Evolutionary conservation across 768 basidiomycete genomes (phyloP).

Genomic region (Psilocybe subaeruginosa): DNA sequence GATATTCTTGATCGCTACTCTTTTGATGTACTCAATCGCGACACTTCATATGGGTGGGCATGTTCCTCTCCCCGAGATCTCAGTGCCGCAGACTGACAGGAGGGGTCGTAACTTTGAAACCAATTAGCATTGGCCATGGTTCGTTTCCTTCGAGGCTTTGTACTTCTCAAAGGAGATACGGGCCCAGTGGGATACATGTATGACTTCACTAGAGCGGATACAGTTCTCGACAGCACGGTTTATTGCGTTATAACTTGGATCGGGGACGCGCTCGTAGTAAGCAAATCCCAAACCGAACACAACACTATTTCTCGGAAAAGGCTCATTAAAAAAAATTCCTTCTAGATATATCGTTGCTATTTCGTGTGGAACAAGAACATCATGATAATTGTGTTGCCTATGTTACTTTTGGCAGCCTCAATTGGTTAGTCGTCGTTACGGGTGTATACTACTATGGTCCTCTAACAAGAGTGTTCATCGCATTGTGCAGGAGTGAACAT

Average conservation of each 20-base stretch:
- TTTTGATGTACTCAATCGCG: background rate
- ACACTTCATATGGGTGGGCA: background rate
- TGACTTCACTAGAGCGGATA: conserved; percentile 27
- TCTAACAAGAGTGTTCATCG: background rate
- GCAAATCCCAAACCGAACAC: background rate
- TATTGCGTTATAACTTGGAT: conserved; percentile 29
- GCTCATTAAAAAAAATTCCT: background rate
- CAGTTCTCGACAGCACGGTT: conserved; percentile 23
- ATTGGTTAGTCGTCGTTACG: conserved; percentile 19
- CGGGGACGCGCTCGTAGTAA: conserved; percentile 27
- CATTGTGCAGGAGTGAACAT: conserved; percentile 17
- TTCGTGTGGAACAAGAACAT: conserved; percentile 27
- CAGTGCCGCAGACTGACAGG: too few relatives aligned
- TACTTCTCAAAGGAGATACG: conserved; percentile 16
- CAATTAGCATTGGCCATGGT: conserved; percentile 11
- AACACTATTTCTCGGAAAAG: too few relatives aligned
- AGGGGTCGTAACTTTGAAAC: too few relatives aligned
- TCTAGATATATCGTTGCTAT: conserved; percentile 32
- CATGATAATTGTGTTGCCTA: conserved; percentile 23
- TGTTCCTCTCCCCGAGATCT: background rate
- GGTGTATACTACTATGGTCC: background rate
- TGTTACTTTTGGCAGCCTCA: conserved; percentile 22
- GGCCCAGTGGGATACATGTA: conserved; percentile 24
- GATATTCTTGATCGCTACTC: background rate
- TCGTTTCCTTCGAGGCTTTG: conserved; percentile 25